Evolutionary conservation across 345 rosid species (phyloP), one percentile per base, ranked within the genome.

Genomic region (Melaleuca quinquenervia): DNA sequence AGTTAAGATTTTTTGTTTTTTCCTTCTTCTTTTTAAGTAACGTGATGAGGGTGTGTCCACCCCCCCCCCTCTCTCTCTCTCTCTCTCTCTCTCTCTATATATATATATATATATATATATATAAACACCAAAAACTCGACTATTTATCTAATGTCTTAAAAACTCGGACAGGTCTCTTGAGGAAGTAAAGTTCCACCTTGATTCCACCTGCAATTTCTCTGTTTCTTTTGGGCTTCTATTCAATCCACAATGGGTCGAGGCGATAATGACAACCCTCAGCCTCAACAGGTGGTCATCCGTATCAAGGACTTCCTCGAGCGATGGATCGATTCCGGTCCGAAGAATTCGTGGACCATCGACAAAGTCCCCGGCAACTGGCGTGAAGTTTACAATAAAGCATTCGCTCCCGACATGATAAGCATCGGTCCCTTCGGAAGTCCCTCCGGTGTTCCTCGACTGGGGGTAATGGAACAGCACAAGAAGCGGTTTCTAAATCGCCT

Each of bases 401-500:
- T 86, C 54, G 20, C 3, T 12, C 21, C 70, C 13, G 60, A 60
- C 15, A 44, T 85, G 14, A 50, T 82, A 18, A 60, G 84, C 3
- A 82, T 86, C 5, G 84, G 87, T 15, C 87, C 82, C 32, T 56
- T 82, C 70, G n/a, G 60, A 27, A 21, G n/a, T 27, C 51, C 50
- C 29, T 32, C 82, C 15, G 27, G n/a, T 10, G 27, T 20, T 45
- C 44, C 9, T 24, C 27, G 11, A 55, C 60, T 29, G 22, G 24
- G 52, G 75, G 83, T 18, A 53, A 83, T 83, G 85, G 88, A 86
- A 50, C 75, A 83, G 82, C 88, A 86, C 83, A 83, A 86, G 85
- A 70, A 62, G 83, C 64, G 88, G 22, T 83, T 24, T 32, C 53
- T 83, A 26, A 27, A 50, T 27, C 85, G 85, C 7, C 50, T 83